phyloP scores from a whole-genome alignment of 495 filamentous ascomycete genomes.

The Talaromyces borbonicus region DNA sequence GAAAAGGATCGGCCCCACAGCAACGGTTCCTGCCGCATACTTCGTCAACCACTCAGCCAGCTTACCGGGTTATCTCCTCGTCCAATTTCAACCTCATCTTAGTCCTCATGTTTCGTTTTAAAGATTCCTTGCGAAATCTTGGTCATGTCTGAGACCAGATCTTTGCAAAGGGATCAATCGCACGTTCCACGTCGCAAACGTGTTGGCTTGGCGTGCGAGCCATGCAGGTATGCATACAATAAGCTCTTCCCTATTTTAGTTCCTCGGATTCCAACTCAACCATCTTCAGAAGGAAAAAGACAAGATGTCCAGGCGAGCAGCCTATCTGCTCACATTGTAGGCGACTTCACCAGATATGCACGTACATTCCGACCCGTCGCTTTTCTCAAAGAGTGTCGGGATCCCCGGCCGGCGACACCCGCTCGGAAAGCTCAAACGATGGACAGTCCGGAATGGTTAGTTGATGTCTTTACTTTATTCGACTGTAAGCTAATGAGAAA shows the following conservation, averaged over 20 bases:
- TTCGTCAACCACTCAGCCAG: no score
- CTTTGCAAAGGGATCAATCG: background rate
- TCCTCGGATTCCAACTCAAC: background rate
- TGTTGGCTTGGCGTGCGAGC: slow-evolving; percentile 37
- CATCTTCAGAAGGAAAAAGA: slow-evolving; percentile 31
- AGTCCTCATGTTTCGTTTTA: no score
- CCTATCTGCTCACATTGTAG: slow-evolving; percentile 37
- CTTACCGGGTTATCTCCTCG: no score
- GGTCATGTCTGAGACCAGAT: background rate
- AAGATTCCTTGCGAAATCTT: background rate
- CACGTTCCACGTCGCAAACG: slow-evolving; percentile 19
- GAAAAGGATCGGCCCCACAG: background rate
- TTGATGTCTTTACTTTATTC: background rate
- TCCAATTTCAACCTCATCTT: no score
- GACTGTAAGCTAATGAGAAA: background rate
- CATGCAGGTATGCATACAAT: slow-evolving; percentile 28
- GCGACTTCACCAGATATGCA: slow-evolving; percentile 30
- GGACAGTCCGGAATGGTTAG: background rate
- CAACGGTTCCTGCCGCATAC: slow-evolving; percentile 1
- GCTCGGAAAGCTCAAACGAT: slow-evolving; percentile 1
- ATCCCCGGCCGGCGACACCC: slow-evolving; percentile 1
- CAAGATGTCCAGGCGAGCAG: slow-evolving; percentile 39
- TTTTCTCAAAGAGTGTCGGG: slow-evolving; percentile 9
- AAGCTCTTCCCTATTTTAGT: background rate
- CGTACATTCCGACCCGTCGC: slow-evolving; percentile 31